A percentile compares a stretch with the other conserved stretches of the same genome.
Evolutionary conservation across 1,139 yeast species (phyloP).

Genomic region (Sugiyamaella neomexicana): DNA sequence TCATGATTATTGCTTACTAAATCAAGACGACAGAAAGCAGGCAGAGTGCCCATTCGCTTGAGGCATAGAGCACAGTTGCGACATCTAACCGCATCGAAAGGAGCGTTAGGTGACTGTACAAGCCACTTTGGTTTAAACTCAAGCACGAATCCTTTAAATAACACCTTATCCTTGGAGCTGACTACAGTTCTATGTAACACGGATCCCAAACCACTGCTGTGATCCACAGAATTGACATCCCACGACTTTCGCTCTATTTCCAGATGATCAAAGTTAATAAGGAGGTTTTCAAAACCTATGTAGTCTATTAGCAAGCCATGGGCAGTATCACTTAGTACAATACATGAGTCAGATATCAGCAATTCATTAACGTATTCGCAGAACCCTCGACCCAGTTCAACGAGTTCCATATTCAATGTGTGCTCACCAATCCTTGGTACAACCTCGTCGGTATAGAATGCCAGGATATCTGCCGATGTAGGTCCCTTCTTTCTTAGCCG

Average conservation of each 20-base stretch:
- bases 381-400: conserved; percentile 18
- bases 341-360: conserved; percentile 6
- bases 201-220: conserved; percentile 2
- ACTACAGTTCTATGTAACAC: neutral
- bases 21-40: conserved; percentile 42
- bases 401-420: conserved; percentile 24
- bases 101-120: conserved; percentile 40
- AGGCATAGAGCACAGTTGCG: conserved; percentile 47
- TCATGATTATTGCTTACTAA: conserved; percentile 30
- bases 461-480: conserved; percentile 22
- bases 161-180: neutral
- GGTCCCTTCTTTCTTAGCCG: conserved; percentile 31
- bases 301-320: conserved; percentile 29
- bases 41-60: conserved; percentile 32
- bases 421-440: conserved; percentile 24
- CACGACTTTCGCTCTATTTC: neutral
- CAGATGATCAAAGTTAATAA: neutral
- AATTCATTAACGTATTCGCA: conserved; percentile 1
- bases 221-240: conserved; percentile 6
- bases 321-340: neutral
- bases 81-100: conserved; percentile 38
- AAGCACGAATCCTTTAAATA: conserved; percentile 24
- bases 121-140: conserved; percentile 54
- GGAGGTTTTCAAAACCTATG: conserved; percentile 12
- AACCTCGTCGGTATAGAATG: conserved; percentile 22